Percentiles rank a stretch among this genome's conserved stretches.
Conservation (phyloP, 2,329 filamentous ascomycete species). For the Aureobasidium sp. region DNA sequence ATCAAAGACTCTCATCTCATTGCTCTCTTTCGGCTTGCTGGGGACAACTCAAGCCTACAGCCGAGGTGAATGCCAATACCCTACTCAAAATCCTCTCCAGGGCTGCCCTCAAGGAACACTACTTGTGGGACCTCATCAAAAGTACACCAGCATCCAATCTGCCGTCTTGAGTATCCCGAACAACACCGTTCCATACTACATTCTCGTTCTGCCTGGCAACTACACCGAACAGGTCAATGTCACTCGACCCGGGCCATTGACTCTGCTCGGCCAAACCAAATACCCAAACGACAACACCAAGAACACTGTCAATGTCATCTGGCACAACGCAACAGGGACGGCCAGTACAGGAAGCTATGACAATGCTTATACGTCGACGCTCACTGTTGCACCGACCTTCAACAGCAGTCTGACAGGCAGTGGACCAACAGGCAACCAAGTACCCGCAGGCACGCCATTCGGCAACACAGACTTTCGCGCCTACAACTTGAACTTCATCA, state of each 20-base stretch:
- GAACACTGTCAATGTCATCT: constrained; percentile 52
- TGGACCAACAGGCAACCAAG: constrained; percentile 55
- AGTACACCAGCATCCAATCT: constrained; percentile 38
- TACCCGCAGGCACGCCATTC: constrained; percentile 55
- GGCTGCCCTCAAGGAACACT: constrained; percentile 34
- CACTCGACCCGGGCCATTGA: constrained; percentile 54
- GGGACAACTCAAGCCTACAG: constrained; percentile 15
- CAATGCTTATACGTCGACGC: constrained; percentile 55
- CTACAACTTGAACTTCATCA: constrained; percentile 62
- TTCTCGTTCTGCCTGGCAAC: constrained; percentile 53
- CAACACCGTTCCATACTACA: constrained; percentile 43
- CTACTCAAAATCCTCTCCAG: constrained; percentile 31
- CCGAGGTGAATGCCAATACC: constrained; percentile 30
- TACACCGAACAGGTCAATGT: constrained; percentile 61
- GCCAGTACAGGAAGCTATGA: constrained; percentile 40
- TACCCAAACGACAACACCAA: constrained; percentile 40
- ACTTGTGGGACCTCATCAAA: constrained; percentile 24
- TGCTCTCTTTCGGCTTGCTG: constrained; percentile 5
- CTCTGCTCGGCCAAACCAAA: constrained; percentile 53
- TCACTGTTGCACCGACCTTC: constrained; percentile 58
- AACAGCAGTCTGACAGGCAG: constrained; percentile 56
- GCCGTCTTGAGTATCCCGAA: constrained; percentile 43
- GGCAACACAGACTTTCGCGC: constrained; percentile 57
- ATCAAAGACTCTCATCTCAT: background rate
- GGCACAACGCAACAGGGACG: constrained; percentile 49